Evolutionary conservation across 2,329 filamentous ascomycete genomes (phyloP), one percentile per base, ranked within the genome.

Genomic region (Hymenoscyphus occultus): DNA sequence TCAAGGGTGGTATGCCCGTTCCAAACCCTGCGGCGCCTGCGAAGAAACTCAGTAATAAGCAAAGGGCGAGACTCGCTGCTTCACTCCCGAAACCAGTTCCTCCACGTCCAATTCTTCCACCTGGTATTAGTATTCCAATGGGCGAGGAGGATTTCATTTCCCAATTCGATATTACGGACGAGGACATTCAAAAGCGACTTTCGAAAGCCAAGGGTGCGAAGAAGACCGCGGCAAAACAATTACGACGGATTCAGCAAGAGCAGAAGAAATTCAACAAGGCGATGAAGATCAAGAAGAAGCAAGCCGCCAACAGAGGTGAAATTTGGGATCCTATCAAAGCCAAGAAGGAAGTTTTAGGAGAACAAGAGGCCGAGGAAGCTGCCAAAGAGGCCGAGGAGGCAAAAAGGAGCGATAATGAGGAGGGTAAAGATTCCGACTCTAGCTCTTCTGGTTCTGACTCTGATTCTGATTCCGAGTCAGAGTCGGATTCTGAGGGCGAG

Each of bases 101-200:
- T 10, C 68, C 72, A 14, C 72, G 65, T 54, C 72, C 75, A n/a
- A 63, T 69, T 28, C 68, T 76, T 56, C 74, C 75, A 9, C 68
- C 73, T 19, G 67, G 69, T 28, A 68, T 73, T 45, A 62, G 32
- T 6, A 58, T 75, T 13, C 72, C 73, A 5, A 72, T 73, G 16
- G 74, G 68, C 19, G 75, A 77, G 64, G 69, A 75, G 59, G 70
- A 77, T 66, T 73, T 71, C 59, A 66, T 76, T 60, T 68, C 66
- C 1, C 61, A 76, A 39, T 77, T 74, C 74, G 75, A 77, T 67
- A 68, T 76, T n/a, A 65, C 69, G 5, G 75, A 77, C 64, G 67
- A 71, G 28, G 68, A 74, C 19, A 67, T 76, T 28, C 63, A 70
- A 58, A 68, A 70, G 57, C 63, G 75, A 39, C 40, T 76, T 22